Base-by-base conservation (phyloP, 2,329 filamentous ascomycete species). In the Neofusicoccum laricinum region DNA sequence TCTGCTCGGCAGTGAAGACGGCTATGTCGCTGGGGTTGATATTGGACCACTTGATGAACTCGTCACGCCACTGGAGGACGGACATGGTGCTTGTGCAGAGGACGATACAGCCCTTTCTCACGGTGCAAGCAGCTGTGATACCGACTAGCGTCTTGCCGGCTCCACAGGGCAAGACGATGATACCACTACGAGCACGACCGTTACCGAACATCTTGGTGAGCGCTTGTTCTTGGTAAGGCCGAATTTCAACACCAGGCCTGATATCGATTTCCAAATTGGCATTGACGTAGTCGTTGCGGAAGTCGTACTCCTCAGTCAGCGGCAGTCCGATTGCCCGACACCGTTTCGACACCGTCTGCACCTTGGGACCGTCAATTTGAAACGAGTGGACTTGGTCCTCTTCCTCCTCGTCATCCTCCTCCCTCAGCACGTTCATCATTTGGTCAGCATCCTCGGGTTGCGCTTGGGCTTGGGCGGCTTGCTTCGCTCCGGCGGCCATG, bases 181-280 rank as follows among this genome's bases (percentile, higher is more conserved):
- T 96, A 64, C 95, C 95, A 77, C 93, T 97, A 80, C 97, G 95
- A 14, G 95, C 95, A 78, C 95, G 90, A 57, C 94, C 94, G 73
- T 99, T 99, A 73, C 95, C 94, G 75, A 99, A 99, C 95, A 99
- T 99, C 78, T 99, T 99, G 80, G 92, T 96, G 10, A 99, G 82
- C 69, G 93, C 96, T 80, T 97, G 96, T 77, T 99, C 95, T 75
- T 99, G 95, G 71, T 99, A 99, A 81, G 86, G 89, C 75, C 94
- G 88, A 74, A 98, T 98, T 72, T 94, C 90, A 0, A 93, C 94
- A 64, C 89, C 89, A 0, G 94, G 93, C 70, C 91, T 91, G 55
- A 98, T 82, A 75, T 98, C 94, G 70, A 99, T 99, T 64, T 98
- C 93, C 40, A 99, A 82, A 58, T 92, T 97, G 0, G 94, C 87